Evolutionary conservation across 805 yeast species (phyloP).

Genomic region (Ogataea zsoltii): DNA sequence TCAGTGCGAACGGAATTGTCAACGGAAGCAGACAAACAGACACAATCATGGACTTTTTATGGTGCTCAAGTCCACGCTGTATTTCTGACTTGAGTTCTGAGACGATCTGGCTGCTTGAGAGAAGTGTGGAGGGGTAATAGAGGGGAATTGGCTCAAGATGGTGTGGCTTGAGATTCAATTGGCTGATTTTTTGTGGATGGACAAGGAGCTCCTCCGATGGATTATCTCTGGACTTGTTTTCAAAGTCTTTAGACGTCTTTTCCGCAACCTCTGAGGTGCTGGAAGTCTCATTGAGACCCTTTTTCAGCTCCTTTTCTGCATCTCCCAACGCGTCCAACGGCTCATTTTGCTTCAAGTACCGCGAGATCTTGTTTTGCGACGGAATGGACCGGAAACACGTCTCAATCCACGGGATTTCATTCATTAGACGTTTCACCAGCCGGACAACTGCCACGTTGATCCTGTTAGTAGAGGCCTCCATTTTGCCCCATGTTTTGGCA

Average conservation of each 20-base stretch:
- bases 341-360: slow-evolving; percentile 39
- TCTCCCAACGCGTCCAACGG: neutral
- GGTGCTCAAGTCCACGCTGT: slow-evolving; percentile 47
- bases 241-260: neutral
- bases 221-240: no score
- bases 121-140: slow-evolving; percentile 48
- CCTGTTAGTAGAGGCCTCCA: slow-evolving; percentile 53
- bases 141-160: slow-evolving; percentile 43
- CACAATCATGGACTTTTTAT: slow-evolving; percentile 52
- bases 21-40: slow-evolving; percentile 69
- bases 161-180: slow-evolving; percentile 17
- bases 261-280: neutral
- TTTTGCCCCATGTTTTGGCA: slow-evolving; percentile 58
- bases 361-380: slow-evolving; percentile 55
- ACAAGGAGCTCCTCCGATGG: neutral
- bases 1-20: slow-evolving; percentile 72
- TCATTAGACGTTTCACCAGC: slow-evolving; percentile 52
- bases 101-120: slow-evolving; percentile 32
- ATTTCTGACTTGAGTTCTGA: slow-evolving; percentile 46
- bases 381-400: slow-evolving; percentile 76
- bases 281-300: no score
- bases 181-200: slow-evolving; percentile 10
- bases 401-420: slow-evolving; percentile 78
- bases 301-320: neutral
- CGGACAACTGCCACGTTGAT: slow-evolving; percentile 62